A percentile compares a stretch with the other conserved stretches of the same genome.
phyloP scores from a whole-genome alignment of 495 filamentous ascomycete species.

The Talaromyces stipitatus region DNA sequence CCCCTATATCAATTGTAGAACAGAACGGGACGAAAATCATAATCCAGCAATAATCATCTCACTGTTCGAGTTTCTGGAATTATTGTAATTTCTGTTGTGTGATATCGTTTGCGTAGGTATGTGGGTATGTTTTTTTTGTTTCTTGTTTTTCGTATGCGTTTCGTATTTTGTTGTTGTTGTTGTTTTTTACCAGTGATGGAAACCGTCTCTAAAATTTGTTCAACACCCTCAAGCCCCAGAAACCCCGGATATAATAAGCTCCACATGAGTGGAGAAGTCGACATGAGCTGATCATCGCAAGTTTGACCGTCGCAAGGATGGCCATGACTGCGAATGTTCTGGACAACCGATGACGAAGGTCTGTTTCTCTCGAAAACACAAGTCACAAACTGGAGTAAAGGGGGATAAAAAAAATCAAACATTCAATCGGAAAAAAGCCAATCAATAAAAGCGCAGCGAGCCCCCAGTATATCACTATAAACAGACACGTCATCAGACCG shows the following conservation, averaged over 20 bases:
- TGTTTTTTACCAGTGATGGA: constrained; percentile 28
- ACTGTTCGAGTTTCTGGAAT: not conserved
- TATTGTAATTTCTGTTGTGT: not conserved
- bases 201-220: constrained; percentile 26
- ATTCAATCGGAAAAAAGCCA: constrained; percentile 9
- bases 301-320: not conserved
- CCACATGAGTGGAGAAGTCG: not conserved
- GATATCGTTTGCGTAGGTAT: not conserved
- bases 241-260: constrained; percentile 14
- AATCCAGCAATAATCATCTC: not conserved
- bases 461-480: constrained; percentile 12
- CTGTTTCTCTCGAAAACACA: constrained; percentile 8
- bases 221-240: constrained; percentile 23
- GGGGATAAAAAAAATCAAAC: constrained; percentile 11
- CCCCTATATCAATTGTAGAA: not conserved
- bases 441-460: constrained; percentile 3
- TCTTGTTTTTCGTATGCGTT: constrained; percentile 1
- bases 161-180: not conserved
- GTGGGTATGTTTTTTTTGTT: not conserved
- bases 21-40: not conserved
- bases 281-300: not conserved
- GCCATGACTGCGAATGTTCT: not conserved
- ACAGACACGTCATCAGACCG: constrained; percentile 14
- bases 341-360: not conserved
- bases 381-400: constrained; percentile 9